These are phyloP conservation scores for Leptoxyphium fumago DNA, from an alignment of 2,329 filamentous ascomycete genomes.

Conservation along the genomic window DNA sequence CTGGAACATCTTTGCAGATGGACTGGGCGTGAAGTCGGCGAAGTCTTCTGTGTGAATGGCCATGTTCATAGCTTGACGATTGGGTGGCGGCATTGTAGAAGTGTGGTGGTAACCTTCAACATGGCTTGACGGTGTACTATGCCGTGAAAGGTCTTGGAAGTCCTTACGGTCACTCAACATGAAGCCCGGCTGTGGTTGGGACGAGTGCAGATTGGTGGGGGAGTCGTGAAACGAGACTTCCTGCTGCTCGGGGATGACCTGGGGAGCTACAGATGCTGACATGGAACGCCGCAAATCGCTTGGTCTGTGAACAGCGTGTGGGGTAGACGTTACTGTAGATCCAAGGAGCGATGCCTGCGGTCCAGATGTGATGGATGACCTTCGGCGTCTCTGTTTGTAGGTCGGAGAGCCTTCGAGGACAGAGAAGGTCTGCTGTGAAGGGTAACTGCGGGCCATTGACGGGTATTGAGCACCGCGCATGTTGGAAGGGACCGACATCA, in stretches of 20 bases:
- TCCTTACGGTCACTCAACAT: slow-evolving; percentile 65
- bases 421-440: slow-evolving; percentile 68
- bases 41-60: slow-evolving; percentile 54
- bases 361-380: slow-evolving; percentile 79
- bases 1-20: slow-evolving; percentile 14
- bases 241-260: slow-evolving; percentile 32
- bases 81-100: slow-evolving; percentile 1
- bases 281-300: slow-evolving; percentile 86
- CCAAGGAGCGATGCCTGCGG: slow-evolving; percentile 53
- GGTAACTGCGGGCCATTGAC: slow-evolving; percentile 51
- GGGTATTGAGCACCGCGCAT: slow-evolving; percentile 67
- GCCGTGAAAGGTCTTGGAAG: slow-evolving; percentile 67
- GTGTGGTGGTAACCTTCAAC: slow-evolving; percentile 31
- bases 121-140: slow-evolving; percentile 79
- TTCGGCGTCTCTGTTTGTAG: slow-evolving; percentile 90
- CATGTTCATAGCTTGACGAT: slow-evolving; percentile 45
- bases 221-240: slow-evolving; percentile 67
- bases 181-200: slow-evolving; percentile 41
- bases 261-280: slow-evolving; percentile 70
- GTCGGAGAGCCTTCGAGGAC: slow-evolving; percentile 96
- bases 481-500: slow-evolving; percentile 81
- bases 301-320: slow-evolving; percentile 55
- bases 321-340: slow-evolving; percentile 30
- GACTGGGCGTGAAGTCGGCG: slow-evolving; percentile 42
- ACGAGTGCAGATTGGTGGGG: slow-evolving; percentile 61